phyloP scores from a whole-genome alignment of 768 basidiomycete species.

The Neoboletus brunneissimus region DNA sequence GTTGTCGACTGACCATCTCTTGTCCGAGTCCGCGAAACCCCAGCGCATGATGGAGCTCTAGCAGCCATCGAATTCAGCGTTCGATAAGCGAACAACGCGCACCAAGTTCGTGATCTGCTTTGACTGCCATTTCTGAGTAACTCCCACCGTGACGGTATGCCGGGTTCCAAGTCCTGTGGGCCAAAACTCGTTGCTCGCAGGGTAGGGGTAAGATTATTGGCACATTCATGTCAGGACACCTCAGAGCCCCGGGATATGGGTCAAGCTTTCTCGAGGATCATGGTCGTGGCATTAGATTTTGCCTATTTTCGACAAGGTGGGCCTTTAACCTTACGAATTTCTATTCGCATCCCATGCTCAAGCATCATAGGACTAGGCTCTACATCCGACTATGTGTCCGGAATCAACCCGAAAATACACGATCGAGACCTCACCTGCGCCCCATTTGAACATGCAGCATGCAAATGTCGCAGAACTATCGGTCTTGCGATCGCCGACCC shows the following conservation, averaged over 20 bases:
- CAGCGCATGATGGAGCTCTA: background rate
- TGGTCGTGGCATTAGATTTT: background rate
- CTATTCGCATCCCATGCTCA: background rate
- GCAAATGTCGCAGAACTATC: background rate
- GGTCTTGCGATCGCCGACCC: background rate
- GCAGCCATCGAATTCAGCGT: background rate
- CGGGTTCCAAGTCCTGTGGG: background rate
- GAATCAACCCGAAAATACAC: too few relatives aligned
- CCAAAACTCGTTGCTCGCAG: background rate
- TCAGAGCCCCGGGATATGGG: background rate
- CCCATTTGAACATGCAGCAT: background rate
- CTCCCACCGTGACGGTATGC: background rate
- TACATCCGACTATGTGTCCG: background rate
- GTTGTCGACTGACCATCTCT: background rate
- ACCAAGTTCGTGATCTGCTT: background rate
- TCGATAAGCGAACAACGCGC: background rate
- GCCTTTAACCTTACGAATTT: background rate
- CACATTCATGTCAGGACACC: background rate
- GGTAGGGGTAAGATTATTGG: background rate
- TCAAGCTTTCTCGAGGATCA: background rate
- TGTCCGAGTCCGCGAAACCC: background rate
- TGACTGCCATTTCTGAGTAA: too few relatives aligned
- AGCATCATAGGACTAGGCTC: too few relatives aligned
- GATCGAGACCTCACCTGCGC: background rate
- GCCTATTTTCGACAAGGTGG: background rate